These are phyloP conservation scores for Gynostemma pentaphyllum DNA, from an alignment of 306 rosid genomes.

Conservation along the genomic window DNA sequence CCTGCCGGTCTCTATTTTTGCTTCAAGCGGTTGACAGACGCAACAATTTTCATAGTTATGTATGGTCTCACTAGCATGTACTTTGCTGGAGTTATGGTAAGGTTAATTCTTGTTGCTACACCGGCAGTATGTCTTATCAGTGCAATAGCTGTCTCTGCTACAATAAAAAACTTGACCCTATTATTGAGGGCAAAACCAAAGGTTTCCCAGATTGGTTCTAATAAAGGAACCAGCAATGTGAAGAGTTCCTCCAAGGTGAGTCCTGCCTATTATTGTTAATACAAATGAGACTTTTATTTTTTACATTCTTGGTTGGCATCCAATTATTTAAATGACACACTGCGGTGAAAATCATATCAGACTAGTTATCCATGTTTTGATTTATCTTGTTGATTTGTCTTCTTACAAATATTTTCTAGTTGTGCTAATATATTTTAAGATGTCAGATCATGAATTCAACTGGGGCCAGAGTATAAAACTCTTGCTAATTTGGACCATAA, in stretches of 20 bases:
- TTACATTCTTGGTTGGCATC: background rate
- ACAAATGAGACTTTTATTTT: background rate
- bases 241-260: conserved; percentile 86
- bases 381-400: background rate
- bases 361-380: background rate
- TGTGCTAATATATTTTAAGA: background rate
- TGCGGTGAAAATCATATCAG: background rate
- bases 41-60: conserved; percentile 90
- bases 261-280: background rate
- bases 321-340: background rate
- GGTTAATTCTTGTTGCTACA: conserved; percentile 92
- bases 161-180: conserved; percentile 73
- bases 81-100: conserved; percentile 98
- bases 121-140: conserved; percentile 96
- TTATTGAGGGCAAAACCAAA: conserved; percentile 54
- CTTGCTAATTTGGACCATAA: background rate
- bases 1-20: conserved; percentile 99
- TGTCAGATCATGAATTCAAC: background rate
- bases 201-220: conserved; percentile 56
- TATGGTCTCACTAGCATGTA: conserved; percentile 99
- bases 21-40: conserved; percentile 97
- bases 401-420: background rate
- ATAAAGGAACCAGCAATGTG: conserved; percentile 42
- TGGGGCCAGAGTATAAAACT: background rate
- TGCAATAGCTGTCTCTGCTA: conserved; percentile 93